These are phyloP conservation scores for Mollisia scopiformis DNA, from an alignment of 2,329 filamentous ascomycete species.

Conservation along the genomic window DNA sequence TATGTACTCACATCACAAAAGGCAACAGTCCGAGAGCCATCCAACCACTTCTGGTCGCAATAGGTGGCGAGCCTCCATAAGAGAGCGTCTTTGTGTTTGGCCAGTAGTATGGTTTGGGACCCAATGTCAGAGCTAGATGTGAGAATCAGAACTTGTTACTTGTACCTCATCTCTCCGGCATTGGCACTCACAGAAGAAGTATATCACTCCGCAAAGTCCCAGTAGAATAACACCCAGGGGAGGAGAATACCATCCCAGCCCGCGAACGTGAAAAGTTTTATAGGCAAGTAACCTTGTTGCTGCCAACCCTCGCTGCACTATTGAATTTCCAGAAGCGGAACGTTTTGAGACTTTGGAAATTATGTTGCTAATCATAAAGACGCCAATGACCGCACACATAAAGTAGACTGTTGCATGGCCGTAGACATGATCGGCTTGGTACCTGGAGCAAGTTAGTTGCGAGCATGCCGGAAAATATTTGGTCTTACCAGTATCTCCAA, in stretches of 20 bases:
- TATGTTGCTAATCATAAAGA: constrained; percentile 13
- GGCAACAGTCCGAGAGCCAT: constrained; percentile 85
- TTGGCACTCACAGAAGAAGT: constrained; percentile 18
- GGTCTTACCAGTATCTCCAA: constrained; percentile 16
- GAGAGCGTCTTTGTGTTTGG: constrained; percentile 15
- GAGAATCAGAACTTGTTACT: neutral
- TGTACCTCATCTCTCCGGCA: neutral
- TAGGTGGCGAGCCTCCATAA: constrained; percentile 73
- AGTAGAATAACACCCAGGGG: constrained; percentile 18
- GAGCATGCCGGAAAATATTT: too few relatives aligned
- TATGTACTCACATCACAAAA: constrained; percentile 41
- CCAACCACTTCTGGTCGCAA: constrained; percentile 88
- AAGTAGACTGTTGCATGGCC: constrained; percentile 18
- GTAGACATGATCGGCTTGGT: constrained; percentile 20
- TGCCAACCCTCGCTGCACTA: constrained; percentile 3
- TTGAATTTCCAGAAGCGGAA: neutral
- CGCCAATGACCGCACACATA: constrained; percentile 14
- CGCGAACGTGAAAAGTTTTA: constrained; percentile 10
- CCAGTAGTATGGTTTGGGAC: constrained; percentile 26
- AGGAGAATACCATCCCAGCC: constrained; percentile 17
- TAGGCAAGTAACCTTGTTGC: constrained; percentile 13
- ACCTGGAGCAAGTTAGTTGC: neutral
- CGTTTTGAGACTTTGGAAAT: constrained; percentile 1
- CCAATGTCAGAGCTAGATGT: constrained; percentile 14
- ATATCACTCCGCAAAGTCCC: constrained; percentile 11